A percentile compares a stretch with the other conserved stretches of the same genome.
These are phyloP conservation scores for Spergularia marina DNA, from an alignment of 148 eudicot genomes.

Conservation along the genomic window DNA sequence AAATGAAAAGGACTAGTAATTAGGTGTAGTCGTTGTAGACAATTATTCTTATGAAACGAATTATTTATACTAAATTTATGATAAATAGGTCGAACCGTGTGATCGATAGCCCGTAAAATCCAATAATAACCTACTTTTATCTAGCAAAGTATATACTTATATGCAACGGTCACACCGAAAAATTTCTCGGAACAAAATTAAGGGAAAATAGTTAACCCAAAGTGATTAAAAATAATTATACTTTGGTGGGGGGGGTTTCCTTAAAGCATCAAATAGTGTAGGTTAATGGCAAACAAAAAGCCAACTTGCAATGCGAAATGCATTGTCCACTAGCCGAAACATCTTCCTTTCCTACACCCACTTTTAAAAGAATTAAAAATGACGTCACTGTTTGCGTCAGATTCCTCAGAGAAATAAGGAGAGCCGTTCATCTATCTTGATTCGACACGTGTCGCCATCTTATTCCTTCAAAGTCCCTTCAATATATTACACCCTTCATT, in stretches of 20 bases:
- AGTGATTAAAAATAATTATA: not conserved
- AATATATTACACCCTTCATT: not conserved
- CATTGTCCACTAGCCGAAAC: constrained; percentile 32
- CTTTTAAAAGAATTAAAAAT: not conserved
- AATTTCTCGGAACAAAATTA: not conserved
- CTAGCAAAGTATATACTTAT: too few relatives aligned
- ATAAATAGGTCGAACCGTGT: too few relatives aligned
- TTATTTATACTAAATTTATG: too few relatives aligned
- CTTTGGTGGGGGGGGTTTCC: not conserved
- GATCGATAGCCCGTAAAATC: not conserved
- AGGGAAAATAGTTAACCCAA: not conserved
- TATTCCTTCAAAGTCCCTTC: not conserved
- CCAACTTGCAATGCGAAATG: constrained; percentile 24
- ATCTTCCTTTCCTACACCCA: constrained; percentile 15
- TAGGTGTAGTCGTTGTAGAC: too few relatives aligned
- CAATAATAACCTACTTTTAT: too few relatives aligned
- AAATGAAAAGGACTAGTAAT: not conserved
- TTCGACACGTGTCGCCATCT: constrained; percentile 33
- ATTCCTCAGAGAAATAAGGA: constrained; percentile 10
- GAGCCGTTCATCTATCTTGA: constrained; percentile 2
- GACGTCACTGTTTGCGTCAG: constrained; percentile 33
- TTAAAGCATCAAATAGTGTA: constrained; percentile 28
- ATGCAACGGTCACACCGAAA: not conserved
- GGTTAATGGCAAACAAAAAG: constrained; percentile 41
- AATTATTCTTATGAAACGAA: too few relatives aligned